A percentile compares a stretch with the other conserved stretches of the same genome.
Conservation (phyloP, 140 eudicot species). For the Stevia rebaudiana region DNA sequence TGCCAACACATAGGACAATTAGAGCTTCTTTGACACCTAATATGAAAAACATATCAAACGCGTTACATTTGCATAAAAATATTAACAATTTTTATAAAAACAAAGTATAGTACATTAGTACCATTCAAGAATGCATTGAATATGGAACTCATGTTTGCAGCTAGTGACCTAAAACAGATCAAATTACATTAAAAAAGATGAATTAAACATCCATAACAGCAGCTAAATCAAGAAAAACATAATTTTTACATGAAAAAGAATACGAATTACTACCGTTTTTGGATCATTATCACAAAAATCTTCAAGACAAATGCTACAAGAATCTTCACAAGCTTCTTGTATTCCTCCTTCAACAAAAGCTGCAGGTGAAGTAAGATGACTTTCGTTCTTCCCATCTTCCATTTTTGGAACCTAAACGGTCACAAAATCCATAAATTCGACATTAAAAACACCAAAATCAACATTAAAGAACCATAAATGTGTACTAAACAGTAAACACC, state of each 20-base stretch:
- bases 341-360: slow-evolving; percentile 93
- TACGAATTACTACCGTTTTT: slow-evolving; percentile 42
- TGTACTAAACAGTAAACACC: neutral
- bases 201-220: neutral
- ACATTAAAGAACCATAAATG: no score
- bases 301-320: slow-evolving; percentile 88
- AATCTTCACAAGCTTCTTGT: slow-evolving; percentile 83
- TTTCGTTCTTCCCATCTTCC: slow-evolving; percentile 51
- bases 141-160: slow-evolving; percentile 86
- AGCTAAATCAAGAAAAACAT: neutral
- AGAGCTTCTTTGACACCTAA: slow-evolving; percentile 94
- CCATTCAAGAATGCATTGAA: slow-evolving; percentile 94
- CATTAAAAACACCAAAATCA: neutral
- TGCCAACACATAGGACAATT: slow-evolving; percentile 97
- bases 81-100: neutral
- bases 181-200: slow-evolving; percentile 11
- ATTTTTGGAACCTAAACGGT: slow-evolving; percentile 31
- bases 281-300: slow-evolving; percentile 74
- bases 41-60: neutral
- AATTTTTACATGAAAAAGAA: neutral
- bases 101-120: slow-evolving; percentile 33
- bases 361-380: slow-evolving; percentile 68
- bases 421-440: neutral
- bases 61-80: neutral
- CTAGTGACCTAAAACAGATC: slow-evolving; percentile 50